phyloP scores from a whole-genome alignment of 495 filamentous ascomycete species.

The Baudoinia panamericana region DNA sequence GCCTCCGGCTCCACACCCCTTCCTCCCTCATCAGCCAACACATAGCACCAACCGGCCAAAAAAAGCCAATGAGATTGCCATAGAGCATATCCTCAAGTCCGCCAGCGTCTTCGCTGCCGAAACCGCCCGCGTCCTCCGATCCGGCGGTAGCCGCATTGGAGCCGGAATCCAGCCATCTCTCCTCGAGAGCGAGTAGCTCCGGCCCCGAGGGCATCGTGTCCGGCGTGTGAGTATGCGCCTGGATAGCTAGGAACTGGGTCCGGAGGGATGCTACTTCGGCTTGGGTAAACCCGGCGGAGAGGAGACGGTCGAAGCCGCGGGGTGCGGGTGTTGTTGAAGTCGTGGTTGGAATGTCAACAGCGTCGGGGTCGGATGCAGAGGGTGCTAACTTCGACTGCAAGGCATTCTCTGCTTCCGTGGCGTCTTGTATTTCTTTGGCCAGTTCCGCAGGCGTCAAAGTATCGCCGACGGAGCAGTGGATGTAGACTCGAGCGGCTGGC shows the following conservation, averaged over 20 bases:
- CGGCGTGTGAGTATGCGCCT: conserved; percentile 62
- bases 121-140: conserved; percentile 10
- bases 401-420: conserved; percentile 28
- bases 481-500: conserved; percentile 45
- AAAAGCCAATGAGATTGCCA: conserved; percentile 81
- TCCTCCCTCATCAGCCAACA: conserved; percentile 79
- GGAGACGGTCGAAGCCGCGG: conserved; percentile 77
- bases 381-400: conserved; percentile 7
- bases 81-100: conserved; percentile 72
- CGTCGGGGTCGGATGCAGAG: background rate
- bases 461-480: conserved; percentile 81
- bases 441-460: conserved; percentile 56
- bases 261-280: conserved; percentile 70
- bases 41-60: conserved; percentile 80
- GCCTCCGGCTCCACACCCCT: conserved; percentile 70
- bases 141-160: conserved; percentile 31
- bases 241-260: conserved; percentile 70
- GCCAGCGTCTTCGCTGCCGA: conserved; percentile 36
- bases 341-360: conserved; percentile 4
- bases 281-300: conserved; percentile 63
- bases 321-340: conserved; percentile 48
- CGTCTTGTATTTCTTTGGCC: conserved; percentile 46
- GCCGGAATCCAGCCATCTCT: conserved; percentile 81
- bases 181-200: conserved; percentile 56
- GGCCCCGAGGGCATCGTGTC: conserved; percentile 66